Percentiles rank a stretch among this genome's conserved stretches.
phyloP scores from a whole-genome alignment of 2,329 filamentous ascomycete genomes.

The Hymenoscyphus fructigenus region DNA sequence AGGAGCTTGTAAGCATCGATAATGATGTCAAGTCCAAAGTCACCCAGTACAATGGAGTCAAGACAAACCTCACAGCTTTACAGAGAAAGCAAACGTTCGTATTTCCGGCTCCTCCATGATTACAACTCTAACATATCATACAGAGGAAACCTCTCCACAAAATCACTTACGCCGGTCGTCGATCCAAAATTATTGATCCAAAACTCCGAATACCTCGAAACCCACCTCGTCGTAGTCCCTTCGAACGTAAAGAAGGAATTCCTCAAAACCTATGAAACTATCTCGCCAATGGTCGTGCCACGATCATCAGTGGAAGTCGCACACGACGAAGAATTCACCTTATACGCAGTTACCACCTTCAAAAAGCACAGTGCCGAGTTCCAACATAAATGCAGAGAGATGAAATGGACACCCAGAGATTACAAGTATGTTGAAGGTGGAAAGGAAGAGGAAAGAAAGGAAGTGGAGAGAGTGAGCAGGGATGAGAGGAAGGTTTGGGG shows the following conservation, averaged over 20 bases:
- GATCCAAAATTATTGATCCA: constrained; percentile 76
- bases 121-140: constrained; percentile 21
- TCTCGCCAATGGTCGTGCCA: constrained; percentile 89
- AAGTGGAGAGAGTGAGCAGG: constrained; percentile 76
- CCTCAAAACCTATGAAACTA: constrained; percentile 81
- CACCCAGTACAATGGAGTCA: constrained; percentile 89
- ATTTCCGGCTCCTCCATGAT: background rate
- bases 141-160: constrained; percentile 90
- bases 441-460: constrained; percentile 82
- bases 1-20: constrained; percentile 90
- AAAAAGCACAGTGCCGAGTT: constrained; percentile 90
- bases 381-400: constrained; percentile 85
- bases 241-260: constrained; percentile 82
- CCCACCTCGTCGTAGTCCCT: constrained; percentile 88
- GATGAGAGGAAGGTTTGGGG: constrained; percentile 93
- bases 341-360: constrained; percentile 89
- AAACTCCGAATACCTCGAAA: constrained; percentile 95
- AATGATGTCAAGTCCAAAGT: constrained; percentile 95
- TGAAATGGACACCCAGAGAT: constrained; percentile 91
- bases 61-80: constrained; percentile 76
- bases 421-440: constrained; percentile 92
- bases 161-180: constrained; percentile 87
- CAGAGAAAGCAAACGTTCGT: constrained; percentile 84
- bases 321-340: constrained; percentile 82
- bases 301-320: constrained; percentile 79